Percentiles rank a stretch among this genome's conserved stretches.
These are phyloP conservation scores for Moricandia moricandioides DNA, from an alignment of 345 rosid species.

Conservation along the genomic window DNA sequence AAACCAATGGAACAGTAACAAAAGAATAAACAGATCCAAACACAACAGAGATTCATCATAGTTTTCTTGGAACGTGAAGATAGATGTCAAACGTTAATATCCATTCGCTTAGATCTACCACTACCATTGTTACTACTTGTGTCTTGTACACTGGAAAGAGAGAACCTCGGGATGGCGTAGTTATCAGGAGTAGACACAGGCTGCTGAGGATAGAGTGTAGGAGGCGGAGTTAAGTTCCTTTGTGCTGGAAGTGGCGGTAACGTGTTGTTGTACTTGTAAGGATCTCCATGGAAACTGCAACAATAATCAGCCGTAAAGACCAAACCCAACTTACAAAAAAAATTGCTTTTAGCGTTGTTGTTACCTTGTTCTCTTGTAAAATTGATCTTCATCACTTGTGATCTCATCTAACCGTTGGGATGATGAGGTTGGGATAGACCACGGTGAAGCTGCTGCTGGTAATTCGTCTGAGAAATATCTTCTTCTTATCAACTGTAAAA, in stretches of 20 bases:
- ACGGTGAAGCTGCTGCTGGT: constrained; percentile 49
- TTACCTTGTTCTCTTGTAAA: constrained; percentile 39
- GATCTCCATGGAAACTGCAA: constrained; percentile 54
- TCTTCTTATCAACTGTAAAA: constrained; percentile 70
- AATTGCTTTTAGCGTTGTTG: neutral
- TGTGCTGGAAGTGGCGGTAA: constrained; percentile 48
- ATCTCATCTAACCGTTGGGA: constrained; percentile 59
- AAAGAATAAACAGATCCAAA: constrained; percentile 21
- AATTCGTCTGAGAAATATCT: constrained; percentile 78
- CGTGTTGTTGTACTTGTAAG: constrained; percentile 54
- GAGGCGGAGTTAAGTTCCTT: constrained; percentile 55
- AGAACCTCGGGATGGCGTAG: constrained; percentile 68
- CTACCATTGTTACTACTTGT: constrained; percentile 40
- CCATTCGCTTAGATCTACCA: constrained; percentile 67
- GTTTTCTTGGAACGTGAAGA: constrained; percentile 3
- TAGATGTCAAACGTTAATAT: constrained; percentile 47
- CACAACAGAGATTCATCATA: neutral
- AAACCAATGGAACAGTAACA: neutral
- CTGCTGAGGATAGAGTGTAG: constrained; percentile 90
- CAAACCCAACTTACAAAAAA: neutral
- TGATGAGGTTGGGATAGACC: constrained; percentile 48
- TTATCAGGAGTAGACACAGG: constrained; percentile 62
- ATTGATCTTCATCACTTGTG: constrained; percentile 57
- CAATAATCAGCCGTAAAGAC: neutral
- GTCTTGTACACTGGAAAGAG: constrained; percentile 51